These are phyloP conservation scores for Penicillium psychrofluorescens DNA, from an alignment of 495 filamentous ascomycete species.

Conservation along the genomic window DNA sequence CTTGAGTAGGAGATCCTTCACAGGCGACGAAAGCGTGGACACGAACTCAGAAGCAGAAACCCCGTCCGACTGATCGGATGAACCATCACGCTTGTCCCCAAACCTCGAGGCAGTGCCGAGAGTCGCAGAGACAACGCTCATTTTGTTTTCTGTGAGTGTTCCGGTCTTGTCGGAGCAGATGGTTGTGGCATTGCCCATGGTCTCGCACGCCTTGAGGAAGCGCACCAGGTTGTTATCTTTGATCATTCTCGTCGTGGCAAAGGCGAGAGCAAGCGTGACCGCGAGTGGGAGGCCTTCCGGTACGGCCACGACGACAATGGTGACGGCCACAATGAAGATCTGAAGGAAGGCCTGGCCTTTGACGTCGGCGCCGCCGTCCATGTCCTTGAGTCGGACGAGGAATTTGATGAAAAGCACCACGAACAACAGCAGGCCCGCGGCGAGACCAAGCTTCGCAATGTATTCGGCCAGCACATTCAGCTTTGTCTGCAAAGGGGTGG, in stretches of 20 bases:
- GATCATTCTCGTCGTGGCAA: conserved; percentile 90
- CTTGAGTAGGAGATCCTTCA: conserved; percentile 59
- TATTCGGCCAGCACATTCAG: conserved; percentile 85
- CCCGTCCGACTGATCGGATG: conserved; percentile 23
- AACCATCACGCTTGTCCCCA: conserved; percentile 44
- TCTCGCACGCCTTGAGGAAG: conserved; percentile 85
- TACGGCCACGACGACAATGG: conserved; percentile 90
- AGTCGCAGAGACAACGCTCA: conserved; percentile 77
- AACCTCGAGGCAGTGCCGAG: conserved; percentile 63
- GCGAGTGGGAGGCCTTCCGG: conserved; percentile 90
- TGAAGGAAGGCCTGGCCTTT: conserved; percentile 86
- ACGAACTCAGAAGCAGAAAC: conserved; percentile 53
- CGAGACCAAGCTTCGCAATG: conserved; percentile 85
- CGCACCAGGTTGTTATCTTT: conserved; percentile 94
- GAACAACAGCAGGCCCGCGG: conserved; percentile 78
- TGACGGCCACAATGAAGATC: conserved; percentile 93
- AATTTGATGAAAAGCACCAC: conserved; percentile 92
- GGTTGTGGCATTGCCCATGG: conserved; percentile 97
- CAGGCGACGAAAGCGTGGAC: conserved; percentile 43
- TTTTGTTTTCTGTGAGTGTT: conserved; percentile 89
- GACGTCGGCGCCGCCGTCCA: conserved; percentile 46
- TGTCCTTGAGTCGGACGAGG: conserved; percentile 53
- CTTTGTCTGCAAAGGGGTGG: conserved; percentile 91
- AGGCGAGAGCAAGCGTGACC: conserved; percentile 87
- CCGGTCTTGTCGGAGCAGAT: conserved; percentile 98